These are phyloP conservation scores for Vigna mungo DNA, from an alignment of 306 rosid genomes.

Conservation along the genomic window DNA sequence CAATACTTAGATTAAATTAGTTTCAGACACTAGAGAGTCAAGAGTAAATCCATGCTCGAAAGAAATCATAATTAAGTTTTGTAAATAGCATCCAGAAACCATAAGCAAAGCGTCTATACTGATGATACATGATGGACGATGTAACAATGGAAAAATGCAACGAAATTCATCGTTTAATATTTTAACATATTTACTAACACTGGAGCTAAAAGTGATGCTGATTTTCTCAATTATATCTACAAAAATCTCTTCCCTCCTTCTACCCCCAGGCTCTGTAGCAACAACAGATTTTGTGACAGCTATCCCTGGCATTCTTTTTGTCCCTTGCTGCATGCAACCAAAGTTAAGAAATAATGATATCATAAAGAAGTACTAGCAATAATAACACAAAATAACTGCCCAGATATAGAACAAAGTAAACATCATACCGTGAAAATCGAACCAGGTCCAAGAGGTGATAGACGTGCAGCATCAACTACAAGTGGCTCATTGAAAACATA, in stretches of 20 bases:
- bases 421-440: conserved; percentile 67
- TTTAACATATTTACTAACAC: conserved; percentile 61
- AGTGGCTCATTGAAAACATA: conserved; percentile 80
- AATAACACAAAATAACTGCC: conserved; percentile 16
- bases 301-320: conserved; percentile 87
- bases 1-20: conserved; percentile 29
- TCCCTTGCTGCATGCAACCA: conserved; percentile 73
- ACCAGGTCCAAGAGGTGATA: conserved; percentile 76
- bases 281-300: conserved; percentile 93
- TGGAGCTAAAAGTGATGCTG: conserved; percentile 90
- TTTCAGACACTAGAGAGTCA: conserved; percentile 36
- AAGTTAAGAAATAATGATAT: conserved; percentile 36
- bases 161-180: conserved; percentile 33
- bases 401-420: conserved; percentile 18
- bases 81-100: conserved; percentile 34
- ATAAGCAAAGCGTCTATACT: conserved; percentile 30
- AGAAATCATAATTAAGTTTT: conserved; percentile 28
- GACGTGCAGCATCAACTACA: conserved; percentile 64
- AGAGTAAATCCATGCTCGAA: conserved; percentile 23
- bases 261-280: conserved; percentile 83
- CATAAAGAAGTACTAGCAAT: conserved; percentile 1
- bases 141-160: conserved; percentile 30
- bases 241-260: conserved; percentile 88
- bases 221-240: conserved; percentile 94
- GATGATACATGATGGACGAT: conserved; percentile 30